These are phyloP conservation scores for Funneliformis geosporum DNA, from an alignment of 192 early-diverging fungal species.

Conservation along the genomic window DNA sequence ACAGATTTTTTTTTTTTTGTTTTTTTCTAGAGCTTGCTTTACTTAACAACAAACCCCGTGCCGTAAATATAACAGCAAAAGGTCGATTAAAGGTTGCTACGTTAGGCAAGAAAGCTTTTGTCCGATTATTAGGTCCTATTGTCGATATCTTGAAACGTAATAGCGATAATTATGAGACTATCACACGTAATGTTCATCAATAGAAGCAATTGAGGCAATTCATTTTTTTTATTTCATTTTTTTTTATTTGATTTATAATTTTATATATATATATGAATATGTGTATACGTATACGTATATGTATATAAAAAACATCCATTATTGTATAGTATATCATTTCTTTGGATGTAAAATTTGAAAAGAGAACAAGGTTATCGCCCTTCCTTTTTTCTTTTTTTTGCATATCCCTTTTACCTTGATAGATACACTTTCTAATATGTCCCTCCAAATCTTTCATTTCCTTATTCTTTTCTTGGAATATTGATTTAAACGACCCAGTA, in stretches of 20 bases:
- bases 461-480: not conserved
- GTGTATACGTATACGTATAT: not conserved
- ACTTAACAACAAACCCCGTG: constrained; percentile 90
- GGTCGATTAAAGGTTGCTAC: constrained; percentile 94
- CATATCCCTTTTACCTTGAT: not conserved
- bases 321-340: not conserved
- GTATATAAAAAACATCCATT: not conserved
- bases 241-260: not conserved
- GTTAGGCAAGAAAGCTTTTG: constrained; percentile 94
- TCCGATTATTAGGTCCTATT: constrained; percentile 90
- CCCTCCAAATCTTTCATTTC: not conserved
- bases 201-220: not conserved
- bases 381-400: not conserved
- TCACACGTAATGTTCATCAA: constrained; percentile 48
- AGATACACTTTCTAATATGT: not conserved
- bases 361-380: no score
- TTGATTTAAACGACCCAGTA: not conserved
- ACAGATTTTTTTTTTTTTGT: constrained; percentile 23
- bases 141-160: constrained; percentile 96
- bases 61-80: constrained; percentile 84
- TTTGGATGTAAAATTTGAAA: not conserved
- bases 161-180: constrained; percentile 81
- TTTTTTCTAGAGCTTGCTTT: constrained; percentile 82
- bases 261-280: not conserved
- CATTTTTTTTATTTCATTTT: not conserved